Evolutionary conservation across 2,329 filamentous ascomycete genomes (phyloP).

Genomic region (Sporothrix brunneoviolacea): DNA sequence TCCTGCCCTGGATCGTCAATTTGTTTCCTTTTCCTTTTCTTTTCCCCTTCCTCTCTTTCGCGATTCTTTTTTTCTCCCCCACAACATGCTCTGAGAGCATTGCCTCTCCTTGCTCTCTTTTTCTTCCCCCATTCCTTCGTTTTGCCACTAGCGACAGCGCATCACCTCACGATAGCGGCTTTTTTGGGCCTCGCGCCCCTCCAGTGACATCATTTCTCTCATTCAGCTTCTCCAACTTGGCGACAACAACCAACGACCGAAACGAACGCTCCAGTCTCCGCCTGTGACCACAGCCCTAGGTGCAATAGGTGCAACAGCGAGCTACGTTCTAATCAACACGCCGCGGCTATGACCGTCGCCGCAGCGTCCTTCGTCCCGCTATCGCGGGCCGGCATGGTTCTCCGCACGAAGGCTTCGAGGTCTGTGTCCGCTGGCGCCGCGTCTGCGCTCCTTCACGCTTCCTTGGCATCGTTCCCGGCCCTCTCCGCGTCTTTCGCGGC

Average conservation of each 20-base stretch:
- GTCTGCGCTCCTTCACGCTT: background rate
- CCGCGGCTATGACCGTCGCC: constrained; percentile 9
- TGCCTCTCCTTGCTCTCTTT: background rate
- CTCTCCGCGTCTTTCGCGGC: background rate
- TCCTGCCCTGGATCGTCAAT: background rate
- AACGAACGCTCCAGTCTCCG: too few relatives aligned
- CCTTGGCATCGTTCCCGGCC: background rate
- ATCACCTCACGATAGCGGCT: constrained; percentile 9
- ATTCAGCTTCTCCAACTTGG: background rate
- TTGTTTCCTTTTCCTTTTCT: background rate
- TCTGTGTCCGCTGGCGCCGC: background rate
- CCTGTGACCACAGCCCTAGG: background rate
- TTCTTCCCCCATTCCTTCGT: background rate
- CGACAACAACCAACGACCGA: too few relatives aligned
- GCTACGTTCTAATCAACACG: background rate
- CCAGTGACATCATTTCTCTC: constrained; percentile 10
- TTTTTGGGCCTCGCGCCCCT: constrained; percentile 1
- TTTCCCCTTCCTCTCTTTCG: background rate
- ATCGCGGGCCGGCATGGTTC: constrained; percentile 2
- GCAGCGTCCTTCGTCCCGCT: constrained; percentile 4
- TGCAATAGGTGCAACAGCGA: background rate
- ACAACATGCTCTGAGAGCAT: constrained; percentile 1
- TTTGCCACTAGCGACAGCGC: constrained; percentile 1
- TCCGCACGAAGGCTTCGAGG: too few relatives aligned
- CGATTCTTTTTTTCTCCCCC: background rate